Percentiles rank a stretch among this genome's conserved stretches.
Evolutionary conservation across 768 basidiomycete species (phyloP).

Genomic region (Amanita polypyramis): DNA sequence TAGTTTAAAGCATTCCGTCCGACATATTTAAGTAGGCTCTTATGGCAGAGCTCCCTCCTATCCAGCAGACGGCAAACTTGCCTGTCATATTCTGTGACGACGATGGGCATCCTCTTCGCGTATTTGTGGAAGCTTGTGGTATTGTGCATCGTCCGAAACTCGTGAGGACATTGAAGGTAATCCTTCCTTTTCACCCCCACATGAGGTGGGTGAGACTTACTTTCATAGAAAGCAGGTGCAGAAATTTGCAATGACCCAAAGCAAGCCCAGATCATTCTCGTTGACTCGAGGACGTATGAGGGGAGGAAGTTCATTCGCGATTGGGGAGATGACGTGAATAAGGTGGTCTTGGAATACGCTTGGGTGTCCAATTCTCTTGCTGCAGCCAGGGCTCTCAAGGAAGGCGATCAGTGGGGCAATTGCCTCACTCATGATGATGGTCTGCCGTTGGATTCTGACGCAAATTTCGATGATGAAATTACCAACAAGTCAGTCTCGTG

Average conservation of each 20-base stretch:
- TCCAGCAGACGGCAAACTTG: constrained; percentile 4
- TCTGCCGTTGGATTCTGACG: constrained; percentile 24
- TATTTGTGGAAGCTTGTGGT: constrained; percentile 51
- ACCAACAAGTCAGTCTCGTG: constrained; percentile 31
- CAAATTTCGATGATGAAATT: constrained; percentile 24
- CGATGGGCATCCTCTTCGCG: constrained; percentile 30
- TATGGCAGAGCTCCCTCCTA: constrained; percentile 1
- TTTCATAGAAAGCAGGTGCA: constrained; percentile 43
- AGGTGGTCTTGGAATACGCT: constrained; percentile 38
- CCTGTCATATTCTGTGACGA: constrained; percentile 25
- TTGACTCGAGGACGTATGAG: constrained; percentile 39
- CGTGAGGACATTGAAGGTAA: constrained; percentile 37
- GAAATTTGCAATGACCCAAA: constrained; percentile 37
- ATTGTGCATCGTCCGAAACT: constrained; percentile 39
- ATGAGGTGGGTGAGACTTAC: not conserved
- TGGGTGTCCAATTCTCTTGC: constrained; percentile 43
- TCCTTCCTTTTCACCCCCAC: constrained; percentile 9
- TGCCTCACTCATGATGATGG: constrained; percentile 30
- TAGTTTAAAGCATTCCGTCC: not conserved
- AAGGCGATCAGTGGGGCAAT: constrained; percentile 44
- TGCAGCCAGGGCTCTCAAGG: constrained; percentile 32
- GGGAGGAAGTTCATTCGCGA: constrained; percentile 49
- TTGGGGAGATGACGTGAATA: constrained; percentile 42
- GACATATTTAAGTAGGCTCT: not conserved
- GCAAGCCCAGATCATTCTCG: constrained; percentile 47